Evolutionary conservation across 306 rosid genomes (phyloP), one percentile per base, ranked within the genome.

Genomic region (Neltuma alba): DNA sequence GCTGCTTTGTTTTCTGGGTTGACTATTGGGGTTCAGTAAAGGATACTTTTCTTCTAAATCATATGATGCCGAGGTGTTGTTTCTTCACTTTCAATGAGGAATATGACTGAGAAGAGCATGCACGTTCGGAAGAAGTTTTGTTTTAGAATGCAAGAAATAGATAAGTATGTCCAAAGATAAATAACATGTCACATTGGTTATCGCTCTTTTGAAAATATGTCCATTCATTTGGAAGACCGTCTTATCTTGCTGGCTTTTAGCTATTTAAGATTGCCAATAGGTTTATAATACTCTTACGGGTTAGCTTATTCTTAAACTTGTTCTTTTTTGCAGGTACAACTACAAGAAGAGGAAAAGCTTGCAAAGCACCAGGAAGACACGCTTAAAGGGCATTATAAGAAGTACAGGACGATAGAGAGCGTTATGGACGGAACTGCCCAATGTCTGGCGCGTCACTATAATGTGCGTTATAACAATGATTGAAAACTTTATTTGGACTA

Each of bases 291-390:
- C 55, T 23, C 15, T 79, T 45, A 15, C 13, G 47, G 65, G 16
- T 21, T 58, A 72, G 45, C 18, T 70, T 71, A 71, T 20, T 71
- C 28, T 72, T 12, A 72, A 48, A 28, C n/a, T 0, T 50, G 44
- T 73, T 73, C n/a, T n/a, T 36, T 28, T 55, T 36, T 75, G 82
- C 21, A 90, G 92, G 63, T 75, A 31, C 88, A 81, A 70, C 52
- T 83, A 31, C 36, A 75, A 64, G 88, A 85, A 44, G 88, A 88
- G 74, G 91, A 85, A 85, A 83, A 85, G 65, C 92, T 90, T 37
- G 85, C 89, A 16, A 72, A 31, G 78, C 85, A 80, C 83, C 94
- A 90, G 71, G 55, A 45, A 37, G 86, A 72, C 2, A 11, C 66
- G 27, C 86, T 88, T 33, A 85, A 82, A 54, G 78, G 67, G 76